A percentile compares a stretch with the other conserved stretches of the same genome.
phyloP scores from a whole-genome alignment of 2,329 filamentous ascomycete genomes.

The Didymosphaeria variabile region DNA sequence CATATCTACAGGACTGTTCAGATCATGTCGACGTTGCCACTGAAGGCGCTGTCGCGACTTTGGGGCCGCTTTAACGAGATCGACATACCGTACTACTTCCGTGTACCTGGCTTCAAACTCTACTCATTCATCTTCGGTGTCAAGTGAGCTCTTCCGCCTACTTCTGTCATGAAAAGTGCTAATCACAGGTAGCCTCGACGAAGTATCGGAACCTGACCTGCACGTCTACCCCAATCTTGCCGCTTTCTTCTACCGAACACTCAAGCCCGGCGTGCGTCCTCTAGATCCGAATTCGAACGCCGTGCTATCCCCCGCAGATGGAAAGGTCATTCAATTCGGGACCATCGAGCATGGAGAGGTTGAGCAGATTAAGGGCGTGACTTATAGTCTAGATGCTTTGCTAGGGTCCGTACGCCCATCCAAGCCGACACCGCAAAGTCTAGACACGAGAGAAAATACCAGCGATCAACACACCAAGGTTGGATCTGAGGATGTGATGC shows the following conservation, averaged over 20 bases:
- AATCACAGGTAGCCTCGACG: conserved; percentile 68
- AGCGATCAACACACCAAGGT: conserved; percentile 43
- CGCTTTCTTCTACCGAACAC: conserved; percentile 93
- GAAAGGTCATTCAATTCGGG: conserved; percentile 89
- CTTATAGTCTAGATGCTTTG: conserved; percentile 92
- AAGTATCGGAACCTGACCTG: conserved; percentile 88
- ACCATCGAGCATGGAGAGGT: conserved; percentile 93
- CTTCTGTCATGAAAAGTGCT: conserved; percentile 17
- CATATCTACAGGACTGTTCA: conserved; percentile 75
- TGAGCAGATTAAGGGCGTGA: conserved; percentile 98
- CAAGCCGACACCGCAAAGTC: conserved; percentile 58
- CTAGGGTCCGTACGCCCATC: conserved; percentile 66
- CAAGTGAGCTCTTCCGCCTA: conserved; percentile 58
- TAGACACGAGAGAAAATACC: conserved; percentile 31
- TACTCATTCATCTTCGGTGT: conserved; percentile 94
- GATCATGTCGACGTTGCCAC: conserved; percentile 89
- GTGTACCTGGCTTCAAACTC: conserved; percentile 88
- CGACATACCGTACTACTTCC: conserved; percentile 84
- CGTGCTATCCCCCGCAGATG: conserved; percentile 88
- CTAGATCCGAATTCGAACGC: conserved; percentile 83
- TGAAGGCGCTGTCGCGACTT: conserved; percentile 87
- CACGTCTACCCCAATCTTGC: conserved; percentile 91
- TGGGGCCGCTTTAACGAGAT: conserved; percentile 95
- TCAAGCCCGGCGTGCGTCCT: conserved; percentile 88
- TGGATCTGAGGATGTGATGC: conserved; percentile 70